Evolutionary conservation across 768 basidiomycete genomes (phyloP), one percentile per base, ranked within the genome.

Genomic region (Pleurotus djamor): DNA sequence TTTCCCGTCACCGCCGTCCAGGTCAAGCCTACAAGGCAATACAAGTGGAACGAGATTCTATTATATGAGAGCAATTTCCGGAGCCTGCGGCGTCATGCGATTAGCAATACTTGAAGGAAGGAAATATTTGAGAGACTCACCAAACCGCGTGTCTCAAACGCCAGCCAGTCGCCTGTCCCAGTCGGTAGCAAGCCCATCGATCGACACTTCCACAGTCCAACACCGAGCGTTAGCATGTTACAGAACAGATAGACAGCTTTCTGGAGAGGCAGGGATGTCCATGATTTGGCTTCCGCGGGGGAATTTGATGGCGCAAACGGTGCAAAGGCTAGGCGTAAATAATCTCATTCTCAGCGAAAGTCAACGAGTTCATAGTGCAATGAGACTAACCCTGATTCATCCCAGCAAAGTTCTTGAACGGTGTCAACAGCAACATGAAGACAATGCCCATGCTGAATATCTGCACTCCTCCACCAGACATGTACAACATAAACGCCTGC

Each of bases 401-500:
- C 6, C 81, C 83, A 55, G 84, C 82, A 10, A 95, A 70, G 57
- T 93, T 94, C 72, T 89, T 92, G 74, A 96, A 87, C 0, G 96
- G 96, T 8, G 85, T 82, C 59, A 92, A 77, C 59, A 98, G 82
- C 9, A 98, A 81, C 92, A 96, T 95, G 68, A 94, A 89, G 17
- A 98, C 90, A 71, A 95, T 96, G 36, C 96, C 94, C 79, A 98
- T 93, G 74, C 94, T 96, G 72, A 98, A 97, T 45, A 98, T 89
- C 73, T 98, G 96, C 12, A 98, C 90, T 52, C 94, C 93, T 10
- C 93, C 89, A 37, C 96, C 96, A 17, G 94, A 96, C 91, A 98
- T 96, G 83, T 98, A 98, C 36, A 98, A 81, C 96, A 98, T 98
- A 76, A 98, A 91, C 4, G 89, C 94, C 68, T 98, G 94, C 96